These are phyloP conservation scores for Geum urbanum DNA, from an alignment of 306 rosid genomes.

Conservation along the genomic window DNA sequence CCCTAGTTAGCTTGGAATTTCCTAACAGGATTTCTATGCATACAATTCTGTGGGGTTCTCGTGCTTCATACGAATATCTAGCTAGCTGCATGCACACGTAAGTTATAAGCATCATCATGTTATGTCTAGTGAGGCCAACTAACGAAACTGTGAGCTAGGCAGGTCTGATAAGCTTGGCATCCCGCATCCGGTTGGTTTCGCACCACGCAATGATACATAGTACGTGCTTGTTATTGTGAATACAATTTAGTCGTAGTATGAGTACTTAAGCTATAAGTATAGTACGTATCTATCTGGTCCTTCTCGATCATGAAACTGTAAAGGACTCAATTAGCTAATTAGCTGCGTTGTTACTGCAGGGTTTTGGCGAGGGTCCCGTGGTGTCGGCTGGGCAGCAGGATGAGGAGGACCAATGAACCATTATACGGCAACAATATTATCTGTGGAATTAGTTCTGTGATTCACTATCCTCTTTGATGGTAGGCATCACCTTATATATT, in stretches of 20 bases:
- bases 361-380: slow-evolving; percentile 37
- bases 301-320: not conserved
- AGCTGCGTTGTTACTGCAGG: not conserved
- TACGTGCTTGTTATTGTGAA: no score
- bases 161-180: no score
- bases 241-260: no score
- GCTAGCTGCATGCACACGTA: not conserved
- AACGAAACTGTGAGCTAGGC: no score
- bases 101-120: no score
- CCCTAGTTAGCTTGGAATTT: not conserved
- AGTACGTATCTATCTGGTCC: no score
- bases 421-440: slow-evolving; percentile 25
- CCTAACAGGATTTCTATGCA: not conserved
- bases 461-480: not conserved
- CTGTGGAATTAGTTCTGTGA: slow-evolving; percentile 6
- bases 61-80: slow-evolving; percentile 16
- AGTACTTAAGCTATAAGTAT: no score
- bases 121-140: no score
- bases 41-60: slow-evolving; percentile 19
- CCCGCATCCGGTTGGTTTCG: no score
- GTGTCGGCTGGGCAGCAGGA: slow-evolving; percentile 66
- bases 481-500: not conserved
- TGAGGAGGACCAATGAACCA: slow-evolving; percentile 53
- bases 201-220: no score
- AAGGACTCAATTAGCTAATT: slow-evolving; percentile 2